Conservation (phyloP, 2,329 filamentous ascomycete species). For the Ophiostoma montium region DNA sequence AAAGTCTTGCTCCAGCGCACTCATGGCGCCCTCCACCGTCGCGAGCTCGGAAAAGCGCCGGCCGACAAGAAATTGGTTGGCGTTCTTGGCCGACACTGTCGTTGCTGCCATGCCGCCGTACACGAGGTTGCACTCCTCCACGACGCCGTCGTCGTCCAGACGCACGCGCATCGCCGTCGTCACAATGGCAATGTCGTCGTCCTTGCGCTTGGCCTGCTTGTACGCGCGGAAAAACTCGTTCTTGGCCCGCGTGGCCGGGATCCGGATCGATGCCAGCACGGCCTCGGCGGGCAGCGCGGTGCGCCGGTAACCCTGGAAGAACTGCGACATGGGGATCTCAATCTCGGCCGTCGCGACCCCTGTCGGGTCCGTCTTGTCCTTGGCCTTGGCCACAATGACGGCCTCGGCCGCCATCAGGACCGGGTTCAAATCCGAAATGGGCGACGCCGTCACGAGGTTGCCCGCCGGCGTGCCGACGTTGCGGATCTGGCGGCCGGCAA, state of each 20-base stretch:
- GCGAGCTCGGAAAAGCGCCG: conserved; percentile 67
- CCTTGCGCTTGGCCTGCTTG: conserved; percentile 93
- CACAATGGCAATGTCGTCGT: conserved; percentile 97
- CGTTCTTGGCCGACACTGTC: conserved; percentile 72
- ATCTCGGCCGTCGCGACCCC: conserved; percentile 31
- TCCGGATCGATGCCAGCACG: conserved; percentile 74
- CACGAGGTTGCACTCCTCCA: conserved; percentile 64
- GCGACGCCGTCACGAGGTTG: conserved; percentile 85
- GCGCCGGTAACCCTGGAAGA: conserved; percentile 82
- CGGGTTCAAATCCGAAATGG: conserved; percentile 92
- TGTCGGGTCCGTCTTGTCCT: conserved; percentile 35
- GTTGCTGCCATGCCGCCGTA: conserved; percentile 93
- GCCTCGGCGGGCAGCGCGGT: conserved; percentile 72
- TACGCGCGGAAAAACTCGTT: conserved; percentile 81
- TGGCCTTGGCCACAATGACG: conserved; percentile 57
- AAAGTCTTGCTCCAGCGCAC: conserved; percentile 78
- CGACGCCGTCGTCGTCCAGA: conserved; percentile 49
- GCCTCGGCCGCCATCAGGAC: conserved; percentile 82
- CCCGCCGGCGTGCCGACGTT: conserved; percentile 96
- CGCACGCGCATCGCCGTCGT: conserved; percentile 70
- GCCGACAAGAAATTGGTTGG: conserved; percentile 59
- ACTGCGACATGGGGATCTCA: conserved; percentile 81
- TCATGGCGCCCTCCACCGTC: conserved; percentile 83
- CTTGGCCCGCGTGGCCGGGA: conserved; percentile 60
- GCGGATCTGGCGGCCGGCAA: conserved; percentile 87